Conservation (phyloP, 108 stramenopile genomes). For the Pseudonitzschia multistriata region DNA sequence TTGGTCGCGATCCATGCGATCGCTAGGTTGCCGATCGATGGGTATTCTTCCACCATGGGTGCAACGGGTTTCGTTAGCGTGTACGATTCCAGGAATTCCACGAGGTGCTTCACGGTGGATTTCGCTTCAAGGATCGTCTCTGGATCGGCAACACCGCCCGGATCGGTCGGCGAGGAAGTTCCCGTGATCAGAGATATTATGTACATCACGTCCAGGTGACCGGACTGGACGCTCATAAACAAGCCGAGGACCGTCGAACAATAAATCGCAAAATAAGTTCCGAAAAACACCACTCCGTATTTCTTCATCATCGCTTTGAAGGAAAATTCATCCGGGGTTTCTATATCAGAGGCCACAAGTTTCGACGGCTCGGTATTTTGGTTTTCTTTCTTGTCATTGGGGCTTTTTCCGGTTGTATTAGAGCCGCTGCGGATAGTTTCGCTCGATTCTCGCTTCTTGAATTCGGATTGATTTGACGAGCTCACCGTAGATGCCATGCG, state of each 20-base stretch:
- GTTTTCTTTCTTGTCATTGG: too few relatives aligned
- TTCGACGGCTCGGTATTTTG: neutral
- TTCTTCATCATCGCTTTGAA: conserved; percentile 39
- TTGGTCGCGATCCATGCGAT: conserved; percentile 93
- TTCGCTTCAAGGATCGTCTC: conserved; percentile 23
- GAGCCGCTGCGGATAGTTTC: neutral
- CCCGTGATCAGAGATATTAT: conserved; percentile 52
- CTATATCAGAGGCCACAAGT: neutral
- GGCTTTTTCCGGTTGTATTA: too few relatives aligned
- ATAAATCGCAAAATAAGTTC: conserved; percentile 69
- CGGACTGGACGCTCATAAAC: conserved; percentile 65
- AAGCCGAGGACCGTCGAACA: conserved; percentile 51
- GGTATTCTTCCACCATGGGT: conserved; percentile 67
- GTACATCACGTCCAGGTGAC: conserved; percentile 68
- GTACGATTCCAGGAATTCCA: conserved; percentile 56
- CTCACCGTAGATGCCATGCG: neutral
- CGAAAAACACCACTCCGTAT: conserved; percentile 73
- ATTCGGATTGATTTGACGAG: neutral
- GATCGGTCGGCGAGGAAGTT: neutral
- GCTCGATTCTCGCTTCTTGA: neutral
- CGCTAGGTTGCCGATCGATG: conserved; percentile 80
- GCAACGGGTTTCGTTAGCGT: conserved; percentile 59
- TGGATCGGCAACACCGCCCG: conserved; percentile 47
- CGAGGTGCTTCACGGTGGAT: conserved; percentile 56
- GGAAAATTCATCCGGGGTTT: conserved; percentile 19